Evolutionary conservation across 164 flowering plant genomes (phyloP).

Genomic region (Stephania cephalantha): DNA sequence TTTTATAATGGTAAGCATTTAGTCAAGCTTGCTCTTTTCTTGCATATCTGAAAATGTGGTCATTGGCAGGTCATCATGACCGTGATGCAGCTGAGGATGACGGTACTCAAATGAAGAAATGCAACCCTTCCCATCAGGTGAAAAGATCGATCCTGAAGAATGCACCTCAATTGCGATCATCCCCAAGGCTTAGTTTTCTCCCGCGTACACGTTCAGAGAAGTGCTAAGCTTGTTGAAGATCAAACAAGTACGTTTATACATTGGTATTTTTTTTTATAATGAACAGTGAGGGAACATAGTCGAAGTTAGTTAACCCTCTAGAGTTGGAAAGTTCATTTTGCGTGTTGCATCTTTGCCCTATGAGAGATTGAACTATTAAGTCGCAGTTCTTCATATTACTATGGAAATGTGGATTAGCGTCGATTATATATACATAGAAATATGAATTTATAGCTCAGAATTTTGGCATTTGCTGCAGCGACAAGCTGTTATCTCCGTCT

Average conservation of each 20-base stretch:
- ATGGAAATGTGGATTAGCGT: not conserved
- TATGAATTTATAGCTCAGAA: not conserved
- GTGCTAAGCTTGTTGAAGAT: not conserved
- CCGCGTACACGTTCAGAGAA: conserved; percentile 25
- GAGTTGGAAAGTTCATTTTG: not conserved
- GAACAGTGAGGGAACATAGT: not conserved
- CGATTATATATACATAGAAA: not conserved
- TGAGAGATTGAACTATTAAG: not conserved
- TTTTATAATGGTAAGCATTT: not conserved
- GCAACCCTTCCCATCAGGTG: not conserved
- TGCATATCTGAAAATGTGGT: not conserved
- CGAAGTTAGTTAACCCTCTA: not conserved
- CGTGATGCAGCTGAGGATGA: conserved; percentile 10
- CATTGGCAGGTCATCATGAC: conserved; percentile 14
- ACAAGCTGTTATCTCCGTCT: not conserved
- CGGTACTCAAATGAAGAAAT: conserved; percentile 2
- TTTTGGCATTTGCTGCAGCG: not conserved
- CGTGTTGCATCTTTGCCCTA: not conserved
- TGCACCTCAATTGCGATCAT: conserved; percentile 22
- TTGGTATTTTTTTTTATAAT: not conserved
- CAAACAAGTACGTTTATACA: not conserved
- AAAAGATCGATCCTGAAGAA: conserved; percentile 2
- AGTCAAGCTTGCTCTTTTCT: not conserved
- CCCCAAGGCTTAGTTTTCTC: conserved; percentile 24
- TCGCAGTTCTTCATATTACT: not conserved